Evolutionary conservation across 345 rosid species (phyloP).

Genomic region (Dovyalis caffra): DNA sequence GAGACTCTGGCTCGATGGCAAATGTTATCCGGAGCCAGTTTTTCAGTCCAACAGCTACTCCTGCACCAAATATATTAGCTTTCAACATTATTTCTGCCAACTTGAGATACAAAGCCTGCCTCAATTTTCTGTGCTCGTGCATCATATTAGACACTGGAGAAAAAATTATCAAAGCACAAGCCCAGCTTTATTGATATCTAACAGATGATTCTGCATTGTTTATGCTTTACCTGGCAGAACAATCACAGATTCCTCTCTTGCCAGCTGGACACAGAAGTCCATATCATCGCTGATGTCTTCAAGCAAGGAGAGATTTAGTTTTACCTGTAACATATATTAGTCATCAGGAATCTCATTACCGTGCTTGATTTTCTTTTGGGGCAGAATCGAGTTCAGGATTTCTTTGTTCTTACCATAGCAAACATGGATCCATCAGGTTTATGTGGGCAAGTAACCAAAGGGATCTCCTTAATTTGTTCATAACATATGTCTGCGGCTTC

Average conservation of each 20-base stretch:
- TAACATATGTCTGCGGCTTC: neutral
- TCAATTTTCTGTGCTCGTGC: neutral
- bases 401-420: neutral
- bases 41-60: constrained; percentile 42
- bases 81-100: neutral
- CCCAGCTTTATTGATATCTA: neutral
- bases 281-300: neutral
- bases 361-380: neutral
- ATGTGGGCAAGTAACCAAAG: neutral
- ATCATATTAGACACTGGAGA: neutral
- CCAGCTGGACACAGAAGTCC: neutral
- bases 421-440: neutral
- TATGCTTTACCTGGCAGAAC: neutral
- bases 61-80: constrained; percentile 3
- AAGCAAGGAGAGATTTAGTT: neutral
- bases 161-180: neutral
- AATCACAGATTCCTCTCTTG: neutral
- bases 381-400: neutral
- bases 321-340: neutral
- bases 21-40: constrained; percentile 51
- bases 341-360: neutral
- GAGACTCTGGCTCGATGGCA: constrained; percentile 35
- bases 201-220: neutral
- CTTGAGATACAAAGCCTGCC: neutral
- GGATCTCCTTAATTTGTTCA: neutral